Percentiles rank a stretch among this genome's conserved stretches.
These are phyloP conservation scores for Phytophthora boehmeriae DNA, from an alignment of 352 stramenopile species.

Conservation along the genomic window DNA sequence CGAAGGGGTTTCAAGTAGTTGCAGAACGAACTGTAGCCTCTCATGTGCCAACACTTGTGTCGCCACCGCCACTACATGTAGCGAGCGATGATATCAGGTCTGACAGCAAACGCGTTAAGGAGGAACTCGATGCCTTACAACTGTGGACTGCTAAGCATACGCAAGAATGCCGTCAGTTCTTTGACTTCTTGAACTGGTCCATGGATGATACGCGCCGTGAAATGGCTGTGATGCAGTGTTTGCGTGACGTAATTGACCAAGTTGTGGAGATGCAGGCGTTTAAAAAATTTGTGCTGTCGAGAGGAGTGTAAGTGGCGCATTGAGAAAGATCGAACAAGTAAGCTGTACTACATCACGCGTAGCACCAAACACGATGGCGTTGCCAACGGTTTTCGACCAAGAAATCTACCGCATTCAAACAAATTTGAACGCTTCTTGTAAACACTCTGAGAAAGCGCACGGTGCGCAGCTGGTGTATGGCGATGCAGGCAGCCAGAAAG, in stretches of 20 bases:
- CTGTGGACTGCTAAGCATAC: constrained; percentile 49
- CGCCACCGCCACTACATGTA: not conserved
- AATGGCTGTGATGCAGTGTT: constrained; percentile 27
- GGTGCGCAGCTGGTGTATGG: not conserved
- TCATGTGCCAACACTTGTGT: not conserved
- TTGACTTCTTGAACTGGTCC: constrained; percentile 57
- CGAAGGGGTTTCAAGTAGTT: constrained; percentile 11
- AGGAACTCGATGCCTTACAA: constrained; percentile 39
- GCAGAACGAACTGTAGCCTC: constrained; percentile 1
- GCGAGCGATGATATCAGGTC: not conserved
- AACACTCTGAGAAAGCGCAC: too few species aligned
- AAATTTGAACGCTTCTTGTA: not conserved
- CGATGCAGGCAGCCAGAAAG: too few species aligned
- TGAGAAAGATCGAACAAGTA: constrained; percentile 7
- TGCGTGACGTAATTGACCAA: constrained; percentile 36
- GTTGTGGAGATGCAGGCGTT: constrained; percentile 27
- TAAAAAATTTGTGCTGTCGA: constrained; percentile 28
- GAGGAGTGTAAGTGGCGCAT: constrained; percentile 6
- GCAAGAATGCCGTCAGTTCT: constrained; percentile 54
- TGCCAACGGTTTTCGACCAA: not conserved
- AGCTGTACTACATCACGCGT: not conserved
- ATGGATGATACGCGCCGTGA: constrained; percentile 40
- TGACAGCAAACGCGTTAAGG: constrained; percentile 3
- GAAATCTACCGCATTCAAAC: not conserved
- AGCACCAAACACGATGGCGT: not conserved